These are phyloP conservation scores for Psilocybe tampanensis DNA, from an alignment of 768 basidiomycete genomes.

Conservation along the genomic window DNA sequence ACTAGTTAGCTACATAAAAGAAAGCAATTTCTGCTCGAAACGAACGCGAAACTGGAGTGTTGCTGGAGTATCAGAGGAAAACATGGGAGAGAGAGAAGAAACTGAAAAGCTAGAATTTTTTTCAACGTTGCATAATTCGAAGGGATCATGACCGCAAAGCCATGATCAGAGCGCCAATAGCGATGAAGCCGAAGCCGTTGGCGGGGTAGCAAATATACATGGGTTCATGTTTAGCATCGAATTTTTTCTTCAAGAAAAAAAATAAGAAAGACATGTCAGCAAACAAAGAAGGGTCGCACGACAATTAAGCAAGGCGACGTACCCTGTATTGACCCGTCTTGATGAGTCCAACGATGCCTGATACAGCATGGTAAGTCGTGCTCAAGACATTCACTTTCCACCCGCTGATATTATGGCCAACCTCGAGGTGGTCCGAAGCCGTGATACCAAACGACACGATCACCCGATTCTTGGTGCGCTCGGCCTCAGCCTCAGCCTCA, in stretches of 20 bases:
- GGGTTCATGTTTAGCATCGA: slow-evolving; percentile 40
- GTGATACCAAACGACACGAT: slow-evolving; percentile 52
- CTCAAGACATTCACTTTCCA: slow-evolving; percentile 48
- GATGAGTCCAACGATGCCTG: slow-evolving; percentile 38
- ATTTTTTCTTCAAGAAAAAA: slow-evolving; percentile 39
- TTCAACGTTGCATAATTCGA: no score
- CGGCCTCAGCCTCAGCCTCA: no score
- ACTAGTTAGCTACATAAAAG: no score
- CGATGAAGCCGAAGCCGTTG: slow-evolving; percentile 49
- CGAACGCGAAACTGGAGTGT: no score
- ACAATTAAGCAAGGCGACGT: no score
- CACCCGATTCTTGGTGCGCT: slow-evolving; percentile 27
- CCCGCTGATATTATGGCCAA: slow-evolving; percentile 45
- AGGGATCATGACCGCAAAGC: slow-evolving; percentile 34
- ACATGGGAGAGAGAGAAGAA: no score
- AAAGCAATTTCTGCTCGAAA: no score
- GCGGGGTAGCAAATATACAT: slow-evolving; percentile 57
- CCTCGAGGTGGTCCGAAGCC: slow-evolving; percentile 41
- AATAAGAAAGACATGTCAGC: no score
- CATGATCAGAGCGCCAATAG: slow-evolving; percentile 44
- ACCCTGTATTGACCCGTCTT: slow-evolving; percentile 49
- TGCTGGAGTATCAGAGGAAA: no score
- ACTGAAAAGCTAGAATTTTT: no score
- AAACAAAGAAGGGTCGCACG: no score
- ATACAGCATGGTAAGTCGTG: slow-evolving; percentile 44